phyloP scores from a whole-genome alignment of 1,139 yeast genomes.

The Suhomyces bokatorum region DNA sequence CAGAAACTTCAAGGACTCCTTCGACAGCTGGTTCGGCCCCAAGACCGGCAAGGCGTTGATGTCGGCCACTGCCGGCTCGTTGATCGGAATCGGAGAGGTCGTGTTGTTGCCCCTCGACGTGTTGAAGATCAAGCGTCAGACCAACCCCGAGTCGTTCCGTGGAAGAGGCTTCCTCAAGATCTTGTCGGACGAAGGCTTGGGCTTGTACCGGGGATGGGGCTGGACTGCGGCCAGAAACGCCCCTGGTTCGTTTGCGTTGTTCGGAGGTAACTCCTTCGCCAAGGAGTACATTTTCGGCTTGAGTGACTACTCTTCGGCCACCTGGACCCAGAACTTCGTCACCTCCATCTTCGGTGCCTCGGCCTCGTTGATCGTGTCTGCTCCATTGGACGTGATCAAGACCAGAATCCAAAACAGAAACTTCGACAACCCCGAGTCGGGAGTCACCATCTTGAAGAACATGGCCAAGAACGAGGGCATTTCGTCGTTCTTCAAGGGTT shows the following conservation, averaged over 20 bases:
- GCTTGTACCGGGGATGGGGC: conserved; percentile 97
- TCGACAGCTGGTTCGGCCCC: conserved; percentile 79
- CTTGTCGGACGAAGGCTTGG: conserved; percentile 86
- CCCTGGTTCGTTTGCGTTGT: conserved; percentile 96
- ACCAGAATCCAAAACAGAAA: conserved; percentile 96
- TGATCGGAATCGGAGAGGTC: conserved; percentile 97
- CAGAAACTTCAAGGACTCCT: conserved; percentile 66
- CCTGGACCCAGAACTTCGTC: conserved; percentile 93
- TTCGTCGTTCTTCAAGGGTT: conserved; percentile 92
- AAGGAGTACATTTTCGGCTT: conserved; percentile 91
- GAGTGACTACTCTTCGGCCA: conserved; percentile 82
- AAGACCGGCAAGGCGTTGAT: conserved; percentile 95
- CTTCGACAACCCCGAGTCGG: conserved; percentile 94
- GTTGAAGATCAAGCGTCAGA: conserved; percentile 95
- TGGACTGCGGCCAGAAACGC: conserved; percentile 99
- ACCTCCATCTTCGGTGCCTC: conserved; percentile 98
- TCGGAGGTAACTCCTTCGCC: conserved; percentile 98
- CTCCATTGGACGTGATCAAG: conserved; percentile 97
- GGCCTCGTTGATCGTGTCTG: conserved; percentile 93
- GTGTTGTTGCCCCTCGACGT: conserved; percentile 94
- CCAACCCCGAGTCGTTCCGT: conserved; percentile 96
- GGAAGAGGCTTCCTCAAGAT: conserved; percentile 95
- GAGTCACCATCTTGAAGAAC: conserved; percentile 87
- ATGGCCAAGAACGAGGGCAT: conserved; percentile 90
- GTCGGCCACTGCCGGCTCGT: conserved; percentile 96